Evolutionary conservation across 2,329 filamentous ascomycete genomes (phyloP).

Genomic region (Sporothrix euskadiensis): DNA sequence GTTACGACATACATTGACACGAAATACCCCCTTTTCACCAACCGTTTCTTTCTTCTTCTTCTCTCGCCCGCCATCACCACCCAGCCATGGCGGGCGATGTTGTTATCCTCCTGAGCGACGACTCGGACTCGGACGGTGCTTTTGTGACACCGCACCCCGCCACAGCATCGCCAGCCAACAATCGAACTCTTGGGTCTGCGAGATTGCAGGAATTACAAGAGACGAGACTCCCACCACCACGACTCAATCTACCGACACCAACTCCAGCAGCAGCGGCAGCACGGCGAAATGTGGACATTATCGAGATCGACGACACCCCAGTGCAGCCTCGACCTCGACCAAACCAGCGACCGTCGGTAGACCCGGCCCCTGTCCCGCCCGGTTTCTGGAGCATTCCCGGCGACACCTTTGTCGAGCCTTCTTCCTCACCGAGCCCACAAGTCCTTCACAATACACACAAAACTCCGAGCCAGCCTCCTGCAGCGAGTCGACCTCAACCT

Average conservation of each 20-base stretch:
- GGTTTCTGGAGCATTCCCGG: neutral
- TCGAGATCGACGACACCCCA: conserved; percentile 22
- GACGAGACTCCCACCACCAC: neutral
- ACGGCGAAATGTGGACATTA: neutral
- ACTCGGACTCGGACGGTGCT: conserved; percentile 9
- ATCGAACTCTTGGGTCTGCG: neutral
- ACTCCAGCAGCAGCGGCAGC: neutral
- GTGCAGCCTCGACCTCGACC: neutral
- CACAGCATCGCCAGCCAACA: neutral
- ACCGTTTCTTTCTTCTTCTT: too few species aligned
- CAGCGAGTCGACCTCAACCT: neutral
- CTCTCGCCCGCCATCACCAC: neutral
- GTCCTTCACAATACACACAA: neutral
- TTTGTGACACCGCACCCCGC: conserved; percentile 7
- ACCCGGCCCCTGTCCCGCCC: neutral
- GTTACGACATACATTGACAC: neutral
- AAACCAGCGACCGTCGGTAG: neutral
- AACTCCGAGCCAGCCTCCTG: neutral
- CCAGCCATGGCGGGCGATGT: conserved; percentile 5
- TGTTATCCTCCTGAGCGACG: conserved; percentile 14
- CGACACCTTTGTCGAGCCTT: neutral
- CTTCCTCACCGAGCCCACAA: neutral
- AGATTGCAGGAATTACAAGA: neutral
- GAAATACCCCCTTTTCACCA: neutral
- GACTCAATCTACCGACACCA: neutral